Evolutionary conservation across 768 basidiomycete genomes (phyloP), one percentile per base, ranked within the genome.

Genomic region (Mycena galericulata): DNA sequence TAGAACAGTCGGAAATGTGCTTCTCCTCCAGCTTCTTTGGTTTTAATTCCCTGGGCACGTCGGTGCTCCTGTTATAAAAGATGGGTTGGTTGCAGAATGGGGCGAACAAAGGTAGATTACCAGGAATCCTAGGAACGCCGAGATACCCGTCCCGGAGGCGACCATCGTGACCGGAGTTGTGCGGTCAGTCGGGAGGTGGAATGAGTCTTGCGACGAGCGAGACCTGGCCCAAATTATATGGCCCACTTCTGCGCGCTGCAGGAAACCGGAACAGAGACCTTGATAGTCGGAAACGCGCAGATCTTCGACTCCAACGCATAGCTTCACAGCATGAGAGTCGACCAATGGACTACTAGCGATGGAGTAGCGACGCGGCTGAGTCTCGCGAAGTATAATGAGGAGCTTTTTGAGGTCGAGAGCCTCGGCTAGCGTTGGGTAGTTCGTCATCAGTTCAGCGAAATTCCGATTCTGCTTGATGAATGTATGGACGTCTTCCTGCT

Each of bases 61-160:
- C 69, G 69, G 49, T 70, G 22, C 22, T 15, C n/a, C 38, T 51
- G 26, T 7, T 41, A 5, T 8, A 24, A 20, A 22, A 32, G 14
- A 34, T 22, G 14, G 24, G n/a, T 30, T 4, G 45, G 27, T 24
- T 20, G 15, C 8, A 14, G 1, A 11, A 22, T n/a, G n/a, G n/a
- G 27, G 11, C 1, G 36, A 9, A 9, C 27, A 34, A 9, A 55
- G 34, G 0, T 4, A 41, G 24, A 34, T 49, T 29, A 67, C 69
- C 60, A 70, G 26, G 26, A 70, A 70, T 29, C 69, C 69, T 9
- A 70, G 69, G 55, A 66, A 70, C 1, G 69, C 60, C 12, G 65
- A 62, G 8, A 70, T 67, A 2, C 69, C 69, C 0, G 69, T 70
- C 1, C 69, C 69, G 9, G 69, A 60, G 4, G 60, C 69, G 32